Percentiles rank a stretch among this genome's conserved stretches.
These are phyloP conservation scores for Oryza longistaminata DNA, from an alignment of 176 grass and related monocot genomes.

Conservation along the genomic window DNA sequence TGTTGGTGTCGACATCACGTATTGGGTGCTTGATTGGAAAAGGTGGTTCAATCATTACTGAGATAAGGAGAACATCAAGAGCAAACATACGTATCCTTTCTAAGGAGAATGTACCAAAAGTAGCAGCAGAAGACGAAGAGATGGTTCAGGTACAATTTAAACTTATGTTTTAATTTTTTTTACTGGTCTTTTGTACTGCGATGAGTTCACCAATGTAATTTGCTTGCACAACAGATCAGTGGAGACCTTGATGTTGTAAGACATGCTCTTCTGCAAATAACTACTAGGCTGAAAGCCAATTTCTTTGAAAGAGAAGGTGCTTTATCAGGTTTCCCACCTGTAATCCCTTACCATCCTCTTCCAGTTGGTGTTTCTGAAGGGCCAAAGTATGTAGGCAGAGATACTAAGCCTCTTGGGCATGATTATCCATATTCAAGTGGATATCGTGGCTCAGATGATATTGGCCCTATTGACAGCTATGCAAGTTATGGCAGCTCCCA, in stretches of 20 bases:
- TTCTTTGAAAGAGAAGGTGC: slow-evolving; percentile 92
- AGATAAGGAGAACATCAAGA: slow-evolving; percentile 77
- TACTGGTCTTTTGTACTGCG: background rate
- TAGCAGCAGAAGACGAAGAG: slow-evolving; percentile 92
- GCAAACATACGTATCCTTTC: slow-evolving; percentile 95
- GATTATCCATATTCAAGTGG: slow-evolving; percentile 68
- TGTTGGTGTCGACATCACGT: slow-evolving; percentile 86
- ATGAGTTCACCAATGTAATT: slow-evolving; percentile 18
- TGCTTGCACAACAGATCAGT: slow-evolving; percentile 56
- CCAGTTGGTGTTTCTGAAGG: slow-evolving; percentile 62
- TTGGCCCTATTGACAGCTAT: slow-evolving; percentile 57
- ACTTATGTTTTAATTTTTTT: slow-evolving; percentile 6
- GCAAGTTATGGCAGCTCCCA: slow-evolving; percentile 76
- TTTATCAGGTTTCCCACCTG: slow-evolving; percentile 63
- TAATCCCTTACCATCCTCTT: slow-evolving; percentile 64
- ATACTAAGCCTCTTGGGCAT: slow-evolving; percentile 55
- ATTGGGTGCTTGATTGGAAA: slow-evolving; percentile 97
- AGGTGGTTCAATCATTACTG: slow-evolving; percentile 93
- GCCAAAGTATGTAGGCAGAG: slow-evolving; percentile 70
- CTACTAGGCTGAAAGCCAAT: slow-evolving; percentile 92
- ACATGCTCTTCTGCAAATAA: slow-evolving; percentile 86
- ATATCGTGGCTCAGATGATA: slow-evolving; percentile 66
- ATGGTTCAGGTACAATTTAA: slow-evolving; percentile 83
- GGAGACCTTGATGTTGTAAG: slow-evolving; percentile 83
- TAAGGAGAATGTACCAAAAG: slow-evolving; percentile 95